Evolutionary conservation across 192 early-diverging fungal species (phyloP), one percentile per base, ranked within the genome.

Genomic region (Mortierella claussenii): DNA sequence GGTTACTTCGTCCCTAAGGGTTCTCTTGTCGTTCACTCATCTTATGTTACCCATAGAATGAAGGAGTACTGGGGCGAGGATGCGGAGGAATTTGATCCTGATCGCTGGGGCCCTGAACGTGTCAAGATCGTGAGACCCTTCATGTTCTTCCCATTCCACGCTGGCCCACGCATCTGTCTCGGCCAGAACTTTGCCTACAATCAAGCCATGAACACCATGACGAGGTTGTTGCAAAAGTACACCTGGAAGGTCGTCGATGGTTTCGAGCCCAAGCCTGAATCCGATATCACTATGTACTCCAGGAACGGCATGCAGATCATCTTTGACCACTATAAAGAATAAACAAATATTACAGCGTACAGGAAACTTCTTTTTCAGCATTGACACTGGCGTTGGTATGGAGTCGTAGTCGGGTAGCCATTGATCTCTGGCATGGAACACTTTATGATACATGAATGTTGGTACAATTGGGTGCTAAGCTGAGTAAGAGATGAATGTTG

Each of bases 91-190:
- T 87, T 87, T 51, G 70, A 74, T 17, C 85, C 85, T 6, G 83
- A 87, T 36, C 80, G 85, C 43, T 87, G 82, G 83, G 81, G 78
- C 20, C 65, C 78, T 15, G 69, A 69, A 32, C 59, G 64, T 31
- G 73, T 76, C 64, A 76, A 76, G 73, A 13, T 50, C 4, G 49
- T 68, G 7, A 66, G 80, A 24, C 81, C 81, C 4, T 76, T 76
- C 55, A 76, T 76, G 73, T 85, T 81, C 60, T 81, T 76, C 74
- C 84, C 84, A 28, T 85, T 85, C 66, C 79, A 80, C 59, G 71
- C 74, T 1, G 82, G 82, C 13, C 73, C 73, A 10, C 73, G 73
- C 30, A 76, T 76, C 37, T 76, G 73, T 37, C 31, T 76, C 4
- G 73, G 73, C 6, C 73, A 76, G 53, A 76, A 76, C 73, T 76